Evolutionary conservation across 2,329 filamentous ascomycete species (phyloP).

Genomic region (Phyllosticta citriasiana): DNA sequence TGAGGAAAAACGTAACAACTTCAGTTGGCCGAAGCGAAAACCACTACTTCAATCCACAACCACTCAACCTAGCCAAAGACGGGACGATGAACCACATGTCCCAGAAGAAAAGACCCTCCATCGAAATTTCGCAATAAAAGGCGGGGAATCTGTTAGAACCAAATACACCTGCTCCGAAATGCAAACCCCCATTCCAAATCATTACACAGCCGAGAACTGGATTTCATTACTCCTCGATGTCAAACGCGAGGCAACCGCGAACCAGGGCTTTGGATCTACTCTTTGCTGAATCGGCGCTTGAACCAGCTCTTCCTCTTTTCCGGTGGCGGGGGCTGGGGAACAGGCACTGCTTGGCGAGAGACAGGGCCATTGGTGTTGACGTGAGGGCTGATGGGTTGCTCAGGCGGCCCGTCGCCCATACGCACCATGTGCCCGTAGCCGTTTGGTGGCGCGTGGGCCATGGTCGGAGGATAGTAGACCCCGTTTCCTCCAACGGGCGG

Average conservation of each 20-base stretch:
- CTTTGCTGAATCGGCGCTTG: conserved; percentile 67
- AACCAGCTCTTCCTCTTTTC: conserved; percentile 92
- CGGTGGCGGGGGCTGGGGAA: conserved; percentile 13
- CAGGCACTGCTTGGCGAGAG: not conserved
- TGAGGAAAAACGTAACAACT: not conserved
- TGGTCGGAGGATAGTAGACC: not conserved
- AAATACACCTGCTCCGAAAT: not conserved
- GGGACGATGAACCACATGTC: not conserved
- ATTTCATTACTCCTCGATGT: conserved; percentile 5
- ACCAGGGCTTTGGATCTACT: conserved; percentile 17
- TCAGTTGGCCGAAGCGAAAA: not conserved
- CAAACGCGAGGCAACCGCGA: not conserved
- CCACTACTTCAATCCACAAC: not conserved
- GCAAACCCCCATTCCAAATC: not conserved
- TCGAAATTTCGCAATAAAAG: not conserved
- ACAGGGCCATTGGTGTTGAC: not conserved
- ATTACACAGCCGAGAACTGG: not conserved
- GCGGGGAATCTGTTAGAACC: not conserved
- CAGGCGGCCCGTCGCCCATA: conserved; percentile 11
- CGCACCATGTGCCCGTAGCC: conserved; percentile 12
- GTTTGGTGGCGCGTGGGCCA: conserved; percentile 8
- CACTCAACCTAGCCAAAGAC: not conserved
- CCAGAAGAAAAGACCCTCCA: not conserved
- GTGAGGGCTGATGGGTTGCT: not conserved
- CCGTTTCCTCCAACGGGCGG: conserved; percentile 3